Base-by-base conservation (phyloP, 2,329 filamentous ascomycete species). In the Talaromyces sp. region DNA sequence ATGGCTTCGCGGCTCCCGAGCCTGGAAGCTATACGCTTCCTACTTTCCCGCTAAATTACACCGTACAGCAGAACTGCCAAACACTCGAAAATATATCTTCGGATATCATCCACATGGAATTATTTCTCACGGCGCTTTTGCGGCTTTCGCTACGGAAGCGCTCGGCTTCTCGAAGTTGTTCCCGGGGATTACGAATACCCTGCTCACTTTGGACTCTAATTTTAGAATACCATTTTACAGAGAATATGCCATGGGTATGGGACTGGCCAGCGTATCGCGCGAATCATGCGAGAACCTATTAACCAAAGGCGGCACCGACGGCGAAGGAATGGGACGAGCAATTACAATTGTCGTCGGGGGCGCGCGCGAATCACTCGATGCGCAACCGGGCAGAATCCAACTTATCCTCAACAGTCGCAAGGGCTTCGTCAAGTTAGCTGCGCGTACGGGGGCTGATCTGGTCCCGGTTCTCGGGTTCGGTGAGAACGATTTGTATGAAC, bases 91-190 rank as follows among this genome's bases (percentile, higher is more conserved):
- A 78, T 99, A 98, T 80, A 93, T 99, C 68, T 93, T 99, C 72
- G 94, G 94, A 52, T 98, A 98, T 77, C 95, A 98, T 72, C 95
- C 95, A 0, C 95, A 99, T 74, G 94, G 95, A 27, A 98, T 99
- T 77, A 97, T 99, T 73, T 95, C 91, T 5, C 92, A 97, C 72
- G 95, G 94, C n/a, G 94, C 93, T 0, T 97, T 94, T 80, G 91
- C 88, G 5, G 91, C 93, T 5, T 98, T 98, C 73, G 91, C 85
- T 3, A 98, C 94, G 0, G 93, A 97, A 71, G 92, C 92, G 0
- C 84, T 97, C 0, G 92, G 92, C 0, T 98, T 97, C 76, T 84
- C 87, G 0, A 87, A 91, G 64, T 87, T 96, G 67, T 99, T 97
- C 72, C 95, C 95, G 0, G 94, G 93, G 66, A 97, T 99, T 76